Evolutionary conservation across 164 flowering plant genomes (phyloP).

Genomic region (Amborella trichopoda): DNA sequence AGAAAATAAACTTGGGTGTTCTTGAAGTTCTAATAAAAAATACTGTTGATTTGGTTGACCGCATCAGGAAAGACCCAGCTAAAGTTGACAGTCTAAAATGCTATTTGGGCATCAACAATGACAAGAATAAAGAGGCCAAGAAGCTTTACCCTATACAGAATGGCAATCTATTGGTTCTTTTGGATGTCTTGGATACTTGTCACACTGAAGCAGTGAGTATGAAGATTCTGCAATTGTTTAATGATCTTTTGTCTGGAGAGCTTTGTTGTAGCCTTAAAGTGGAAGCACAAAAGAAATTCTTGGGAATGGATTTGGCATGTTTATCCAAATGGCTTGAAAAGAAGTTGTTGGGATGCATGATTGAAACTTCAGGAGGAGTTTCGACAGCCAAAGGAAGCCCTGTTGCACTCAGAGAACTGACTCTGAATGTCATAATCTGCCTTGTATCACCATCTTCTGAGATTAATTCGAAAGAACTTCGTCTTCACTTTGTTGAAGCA

Average conservation of each 20-base stretch:
- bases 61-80: slow-evolving; percentile 50
- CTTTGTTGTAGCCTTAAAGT: slow-evolving; percentile 37
- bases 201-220: slow-evolving; percentile 57
- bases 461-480: slow-evolving; percentile 28
- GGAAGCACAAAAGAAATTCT: slow-evolving; percentile 50
- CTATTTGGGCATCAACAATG: slow-evolving; percentile 43
- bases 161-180: slow-evolving; percentile 60
- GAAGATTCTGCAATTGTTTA: slow-evolving; percentile 65
- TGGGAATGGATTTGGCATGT: slow-evolving; percentile 37
- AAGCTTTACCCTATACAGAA: slow-evolving; percentile 37
- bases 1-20: slow-evolving; percentile 24
- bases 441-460: slow-evolving; percentile 44
- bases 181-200: slow-evolving; percentile 61
- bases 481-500: slow-evolving; percentile 52
- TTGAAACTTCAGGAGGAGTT: slow-evolving; percentile 29
- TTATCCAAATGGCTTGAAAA: slow-evolving; percentile 78
- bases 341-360: slow-evolving; percentile 49
- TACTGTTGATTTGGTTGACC: slow-evolving; percentile 40
- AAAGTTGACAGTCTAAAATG: slow-evolving; percentile 34
- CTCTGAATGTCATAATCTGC: slow-evolving; percentile 54
- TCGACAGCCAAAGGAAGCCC: slow-evolving; percentile 42
- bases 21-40: slow-evolving; percentile 43
- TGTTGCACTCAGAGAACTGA: slow-evolving; percentile 58
- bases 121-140: slow-evolving; percentile 22
- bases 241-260: slow-evolving; percentile 60